Base-by-base conservation (phyloP, 345 rosid genomes). In the Eucalyptus sp. region DNA sequence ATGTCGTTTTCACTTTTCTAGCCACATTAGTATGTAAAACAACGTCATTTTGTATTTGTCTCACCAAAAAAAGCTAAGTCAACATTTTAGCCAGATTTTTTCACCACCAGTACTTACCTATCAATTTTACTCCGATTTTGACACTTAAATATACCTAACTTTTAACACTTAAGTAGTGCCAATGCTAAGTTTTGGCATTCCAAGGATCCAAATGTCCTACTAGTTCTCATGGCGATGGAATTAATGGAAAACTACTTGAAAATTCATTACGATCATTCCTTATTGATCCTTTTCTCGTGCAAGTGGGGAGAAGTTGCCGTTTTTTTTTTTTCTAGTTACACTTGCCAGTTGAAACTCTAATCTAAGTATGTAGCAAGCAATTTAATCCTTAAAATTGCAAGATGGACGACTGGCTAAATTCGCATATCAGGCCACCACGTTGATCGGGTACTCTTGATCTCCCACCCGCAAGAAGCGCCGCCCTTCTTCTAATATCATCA, bases 401-500 rank as follows among this genome's bases (percentile, higher is more conserved):
- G 83, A 76, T 10, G 14, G 20, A 37, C 46, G 5, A 10, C 83
- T 2, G 10, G 27, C 48, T 7, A 37, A 41, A 37, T 41, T 11
- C 13, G 5, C 48, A 27, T 14, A 80, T 93, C 93, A 96, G 80
- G 92, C 31, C 50, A 58, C 71, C 33, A 97, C 89, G 7, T 90
- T 89, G 71, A 97, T 89, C 4, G 94, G 95, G 88, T 93, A 92
- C 87, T 96, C 93, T 89, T 93, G 91, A 64, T 95, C 94, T 68
- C 98, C 99, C 84, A 96, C 95, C 66, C 92, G 87, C 92, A 97
- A 92, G 95, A 93, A 91, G 80, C 93, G 95, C 51, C 90, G 89
- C 64, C 99, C 99, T 92, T 93, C 95, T 92, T 96, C 98, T 62
- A 96, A 89, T 81, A 95, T 94, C 96, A 94, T 94, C 33, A 89